phyloP scores from a whole-genome alignment of 768 basidiomycete genomes.

The Termitomyces sp. region DNA sequence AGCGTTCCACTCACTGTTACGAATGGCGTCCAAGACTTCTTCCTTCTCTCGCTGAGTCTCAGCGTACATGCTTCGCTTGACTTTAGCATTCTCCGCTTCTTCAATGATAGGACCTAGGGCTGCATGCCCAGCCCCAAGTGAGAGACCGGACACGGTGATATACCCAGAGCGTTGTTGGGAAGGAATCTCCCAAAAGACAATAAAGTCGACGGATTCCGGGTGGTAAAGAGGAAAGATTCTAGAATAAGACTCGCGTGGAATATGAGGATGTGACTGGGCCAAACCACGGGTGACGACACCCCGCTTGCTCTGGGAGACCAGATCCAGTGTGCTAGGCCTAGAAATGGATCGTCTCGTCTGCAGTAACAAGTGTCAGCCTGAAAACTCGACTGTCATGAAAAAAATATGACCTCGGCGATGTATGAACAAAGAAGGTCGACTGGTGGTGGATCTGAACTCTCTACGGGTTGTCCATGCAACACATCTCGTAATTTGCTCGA shows the following conservation, averaged over 20 bases:
- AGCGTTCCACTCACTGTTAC: conserved; percentile 68
- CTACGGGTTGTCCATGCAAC: conserved; percentile 43
- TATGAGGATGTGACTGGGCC: conserved; percentile 46
- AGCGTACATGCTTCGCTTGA: conserved; percentile 84
- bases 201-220: conserved; percentile 66
- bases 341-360: conserved; percentile 20
- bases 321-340: conserved; percentile 32
- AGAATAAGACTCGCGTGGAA: conserved; percentile 48
- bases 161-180: conserved; percentile 59
- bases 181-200: conserved; percentile 76
- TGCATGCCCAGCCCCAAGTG: conserved; percentile 68
- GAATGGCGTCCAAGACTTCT: conserved; percentile 65
- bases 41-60: conserved; percentile 78
- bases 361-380: conserved; percentile 12
- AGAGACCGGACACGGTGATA: conserved; percentile 52
- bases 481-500: conserved; percentile 46
- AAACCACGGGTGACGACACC: conserved; percentile 35
- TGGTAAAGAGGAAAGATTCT: conserved; percentile 80
- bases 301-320: conserved; percentile 52
- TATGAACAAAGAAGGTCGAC: conserved; percentile 52
- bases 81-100: conserved; percentile 57
- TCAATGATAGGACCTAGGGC: conserved; percentile 59
- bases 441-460: conserved; percentile 44
- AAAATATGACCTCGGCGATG: conserved; percentile 37
- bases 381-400: not conserved